Percentiles rank a stretch among this genome's conserved stretches.
Conservation (phyloP, 495 filamentous ascomycete species). For the Lophiotrema nucula region DNA sequence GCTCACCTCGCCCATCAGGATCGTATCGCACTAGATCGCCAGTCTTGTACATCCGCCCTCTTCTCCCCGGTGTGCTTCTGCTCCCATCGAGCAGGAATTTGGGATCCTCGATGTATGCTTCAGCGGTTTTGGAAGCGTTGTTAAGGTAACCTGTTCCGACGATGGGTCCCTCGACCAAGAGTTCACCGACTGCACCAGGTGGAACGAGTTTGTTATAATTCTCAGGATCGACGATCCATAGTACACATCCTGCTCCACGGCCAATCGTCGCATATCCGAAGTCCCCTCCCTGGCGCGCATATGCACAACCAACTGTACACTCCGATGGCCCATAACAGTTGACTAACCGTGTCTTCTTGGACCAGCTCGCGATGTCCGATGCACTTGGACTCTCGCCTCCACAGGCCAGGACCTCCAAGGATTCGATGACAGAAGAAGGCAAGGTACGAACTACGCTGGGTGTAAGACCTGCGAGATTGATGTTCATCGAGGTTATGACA, state of each 20-base stretch:
- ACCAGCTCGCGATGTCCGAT: slow-evolving; percentile 18
- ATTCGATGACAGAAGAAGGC: slow-evolving; percentile 3
- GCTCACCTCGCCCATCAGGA: slow-evolving; percentile 50
- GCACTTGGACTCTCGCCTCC: slow-evolving; percentile 21
- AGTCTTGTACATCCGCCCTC: slow-evolving; percentile 64
- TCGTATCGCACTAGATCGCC: slow-evolving; percentile 64
- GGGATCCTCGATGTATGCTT: slow-evolving; percentile 52
- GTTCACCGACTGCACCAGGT: slow-evolving; percentile 27
- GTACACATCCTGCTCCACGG: slow-evolving; percentile 44
- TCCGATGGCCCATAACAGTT: slow-evolving; percentile 30
- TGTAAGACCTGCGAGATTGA: slow-evolving; percentile 35
- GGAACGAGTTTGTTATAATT: slow-evolving; percentile 47
- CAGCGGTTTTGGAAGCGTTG: slow-evolving; percentile 37
- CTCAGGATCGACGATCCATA: slow-evolving; percentile 58
- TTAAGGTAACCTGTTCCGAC: slow-evolving; percentile 24
- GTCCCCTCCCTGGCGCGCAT: slow-evolving; percentile 16
- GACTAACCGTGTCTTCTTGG: slow-evolving; percentile 8
- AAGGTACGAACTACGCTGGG: slow-evolving; percentile 25
- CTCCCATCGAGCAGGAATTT: slow-evolving; percentile 38
- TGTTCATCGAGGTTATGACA: slow-evolving; percentile 28
- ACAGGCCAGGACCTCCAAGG: slow-evolving; percentile 9
- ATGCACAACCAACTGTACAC: slow-evolving; percentile 44
- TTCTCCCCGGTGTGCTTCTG: slow-evolving; percentile 41
- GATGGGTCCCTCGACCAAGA: slow-evolving; percentile 27
- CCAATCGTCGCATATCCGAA: slow-evolving; percentile 45